These are phyloP conservation scores for Pichia kluyveri DNA, from an alignment of 805 yeast species.

Conservation along the genomic window DNA sequence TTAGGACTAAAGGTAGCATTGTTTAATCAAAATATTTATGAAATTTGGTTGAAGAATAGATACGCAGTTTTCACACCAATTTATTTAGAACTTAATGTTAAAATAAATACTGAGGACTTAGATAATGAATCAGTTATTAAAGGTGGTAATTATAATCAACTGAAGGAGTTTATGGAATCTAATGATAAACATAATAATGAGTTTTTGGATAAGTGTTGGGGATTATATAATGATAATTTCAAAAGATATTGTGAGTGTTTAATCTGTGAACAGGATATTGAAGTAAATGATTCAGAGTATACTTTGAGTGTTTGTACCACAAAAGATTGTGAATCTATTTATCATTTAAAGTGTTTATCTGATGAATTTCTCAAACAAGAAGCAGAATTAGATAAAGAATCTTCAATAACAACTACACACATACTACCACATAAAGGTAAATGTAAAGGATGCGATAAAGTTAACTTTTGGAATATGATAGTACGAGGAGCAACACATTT, in stretches of 20 bases:
- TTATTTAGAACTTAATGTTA: conserved; percentile 13
- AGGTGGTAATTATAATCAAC: conserved; percentile 24
- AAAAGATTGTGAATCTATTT: conserved; percentile 19
- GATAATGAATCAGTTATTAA: conserved; percentile 8
- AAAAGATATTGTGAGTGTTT: conserved; percentile 6
- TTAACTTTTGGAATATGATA: conserved; percentile 23
- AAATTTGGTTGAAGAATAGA: conserved; percentile 29
- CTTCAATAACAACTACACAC: conserved; percentile 2
- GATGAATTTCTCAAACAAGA: conserved; percentile 2
- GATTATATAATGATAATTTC: conserved; percentile 3
- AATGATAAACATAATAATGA: conserved; percentile 8
- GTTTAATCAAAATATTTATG: conserved; percentile 27
- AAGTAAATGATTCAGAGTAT: conserved; percentile 8
- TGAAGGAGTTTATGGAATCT: conserved; percentile 14
- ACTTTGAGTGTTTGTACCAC: conserved; percentile 19
- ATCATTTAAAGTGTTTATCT: conserved; percentile 29
- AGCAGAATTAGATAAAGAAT: neutral
- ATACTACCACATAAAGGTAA: conserved; percentile 21
- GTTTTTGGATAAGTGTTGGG: conserved; percentile 12
- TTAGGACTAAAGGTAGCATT: conserved; percentile 40
- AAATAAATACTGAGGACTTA: neutral
- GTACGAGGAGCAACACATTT: conserved; percentile 11
- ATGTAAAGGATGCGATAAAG: conserved; percentile 17
- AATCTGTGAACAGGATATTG: conserved; percentile 10
- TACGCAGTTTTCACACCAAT: conserved; percentile 20